Base-by-base conservation (phyloP, 306 rosid genomes). In the Calophaca sinica region DNA sequence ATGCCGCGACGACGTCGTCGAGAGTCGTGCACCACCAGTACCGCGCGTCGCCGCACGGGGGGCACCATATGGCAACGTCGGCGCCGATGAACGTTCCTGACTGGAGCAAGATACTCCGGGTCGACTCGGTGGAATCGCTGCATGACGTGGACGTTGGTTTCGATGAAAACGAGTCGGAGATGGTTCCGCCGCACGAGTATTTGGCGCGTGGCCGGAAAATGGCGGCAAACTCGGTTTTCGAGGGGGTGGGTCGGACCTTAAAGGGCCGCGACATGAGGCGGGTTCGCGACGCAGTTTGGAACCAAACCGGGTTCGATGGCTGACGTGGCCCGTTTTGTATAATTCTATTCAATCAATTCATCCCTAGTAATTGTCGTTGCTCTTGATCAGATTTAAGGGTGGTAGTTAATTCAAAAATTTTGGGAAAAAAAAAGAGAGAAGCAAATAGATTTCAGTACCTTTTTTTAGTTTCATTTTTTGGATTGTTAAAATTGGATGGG, bases 241-340 rank as follows among this genome's bases (percentile, higher is more conserved):
- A 94, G 58, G 99, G 99, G 2, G 98, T 94, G 4, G 99, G 99
- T 2, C 89, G 99, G 62, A 94, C 99, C 33, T 70, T 94, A 28
- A 94, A 94, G 73, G 99, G 99, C 2, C 88, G 99, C 20, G 99
- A 94, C 76, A 9, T 94, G 96, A 83, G 96, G 3, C 85, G 92
- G 86, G 97, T 94, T 64, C 88, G 99, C 1, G 99, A 92, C 4
- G 93, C 99, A 0, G 99, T 94, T 9, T 94, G 99, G 99, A 94
- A 88, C 73, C 96, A 87, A 74, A 94, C 99, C 81, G 99, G 99
- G 45, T 94, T 92, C 70, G 81, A 94, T 52, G 99, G 99, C 29
- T 94, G 57, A 35, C 15, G 5, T 14, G 12, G 7, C 5, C 70
- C 53, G 12, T 49, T 41, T 42, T 39, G 9, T 20, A 6, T 45